Evolutionary conservation across 1,284 basidiomycete species (phyloP).

Genomic region (Ustilago cynodontis): DNA sequence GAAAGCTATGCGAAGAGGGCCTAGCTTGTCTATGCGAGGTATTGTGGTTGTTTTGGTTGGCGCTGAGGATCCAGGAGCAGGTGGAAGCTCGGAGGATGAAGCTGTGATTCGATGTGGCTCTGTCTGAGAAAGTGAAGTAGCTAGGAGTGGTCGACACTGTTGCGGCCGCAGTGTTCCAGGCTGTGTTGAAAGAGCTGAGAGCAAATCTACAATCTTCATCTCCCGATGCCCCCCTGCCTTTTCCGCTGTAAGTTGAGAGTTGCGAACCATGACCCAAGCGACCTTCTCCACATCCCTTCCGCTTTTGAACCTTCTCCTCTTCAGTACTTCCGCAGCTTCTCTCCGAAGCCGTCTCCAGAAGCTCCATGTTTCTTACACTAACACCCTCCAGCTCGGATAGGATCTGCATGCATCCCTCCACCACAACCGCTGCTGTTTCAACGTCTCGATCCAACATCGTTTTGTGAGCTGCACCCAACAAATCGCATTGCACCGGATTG

Average conservation of each 20-base stretch:
- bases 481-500: too few species aligned
- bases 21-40: not conserved
- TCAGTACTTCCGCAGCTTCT: not conserved
- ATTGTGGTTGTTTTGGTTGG: not conserved
- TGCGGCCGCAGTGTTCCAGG: too few species aligned
- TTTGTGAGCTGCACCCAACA: not conserved
- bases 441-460: not conserved
- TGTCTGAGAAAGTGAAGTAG: too few species aligned
- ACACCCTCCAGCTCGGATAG: conserved; percentile 4
- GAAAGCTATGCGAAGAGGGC: not conserved
- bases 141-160: too few species aligned
- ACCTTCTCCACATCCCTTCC: conserved; percentile 1
- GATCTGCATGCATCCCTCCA: conserved; percentile 7
- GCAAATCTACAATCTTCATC: too few species aligned
- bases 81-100: too few species aligned
- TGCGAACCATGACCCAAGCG: not conserved
- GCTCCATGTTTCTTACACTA: not conserved
- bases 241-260: too few species aligned
- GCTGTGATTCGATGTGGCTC: too few species aligned
- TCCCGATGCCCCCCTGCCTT: too few species aligned
- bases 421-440: not conserved
- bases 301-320: not conserved
- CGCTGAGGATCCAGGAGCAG: too few species aligned
- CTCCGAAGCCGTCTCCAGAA: not conserved
- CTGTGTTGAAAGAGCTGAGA: too few species aligned